Conservation (phyloP, 768 basidiomycete species). For the Boletus reticulatus region DNA sequence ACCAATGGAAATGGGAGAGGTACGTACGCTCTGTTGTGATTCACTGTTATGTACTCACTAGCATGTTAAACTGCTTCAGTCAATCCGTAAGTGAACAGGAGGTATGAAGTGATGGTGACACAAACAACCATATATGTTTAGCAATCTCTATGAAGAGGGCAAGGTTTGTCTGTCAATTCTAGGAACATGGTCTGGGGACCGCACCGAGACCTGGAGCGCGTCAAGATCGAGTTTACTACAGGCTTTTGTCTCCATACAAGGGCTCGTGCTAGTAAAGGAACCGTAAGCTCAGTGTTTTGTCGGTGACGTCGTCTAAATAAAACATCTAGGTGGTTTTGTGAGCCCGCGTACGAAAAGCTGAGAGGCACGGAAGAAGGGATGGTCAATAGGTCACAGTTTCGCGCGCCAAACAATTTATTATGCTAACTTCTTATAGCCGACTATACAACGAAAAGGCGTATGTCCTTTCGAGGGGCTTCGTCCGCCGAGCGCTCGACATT, state of each 20-base stretch:
- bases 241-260: conserved; percentile 92
- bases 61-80: conserved; percentile 34
- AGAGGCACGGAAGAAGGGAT: conserved; percentile 88
- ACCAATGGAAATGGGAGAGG: conserved; percentile 88
- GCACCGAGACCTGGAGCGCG: conserved; percentile 84
- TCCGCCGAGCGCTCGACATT: conserved; percentile 83
- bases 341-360: conserved; percentile 91
- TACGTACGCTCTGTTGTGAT: conserved; percentile 6
- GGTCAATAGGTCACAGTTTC: conserved; percentile 64
- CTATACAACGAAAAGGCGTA: conserved; percentile 93
- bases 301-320: background rate
- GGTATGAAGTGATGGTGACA: background rate
- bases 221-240: conserved; percentile 84
- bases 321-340: conserved; percentile 73
- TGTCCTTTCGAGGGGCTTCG: conserved; percentile 85
- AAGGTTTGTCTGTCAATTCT: conserved; percentile 92
- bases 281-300: conserved; percentile 55
- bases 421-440: conserved; percentile 50
- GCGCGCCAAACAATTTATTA: background rate
- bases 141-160: conserved; percentile 93
- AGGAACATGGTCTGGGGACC: conserved; percentile 91
- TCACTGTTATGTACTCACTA: background rate
- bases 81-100: conserved; percentile 61
- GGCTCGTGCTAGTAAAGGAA: conserved; percentile 87
- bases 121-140: conserved; percentile 24